phyloP scores from a whole-genome alignment of 1,284 basidiomycete genomes.

The Ceratobasidium theobromae region DNA sequence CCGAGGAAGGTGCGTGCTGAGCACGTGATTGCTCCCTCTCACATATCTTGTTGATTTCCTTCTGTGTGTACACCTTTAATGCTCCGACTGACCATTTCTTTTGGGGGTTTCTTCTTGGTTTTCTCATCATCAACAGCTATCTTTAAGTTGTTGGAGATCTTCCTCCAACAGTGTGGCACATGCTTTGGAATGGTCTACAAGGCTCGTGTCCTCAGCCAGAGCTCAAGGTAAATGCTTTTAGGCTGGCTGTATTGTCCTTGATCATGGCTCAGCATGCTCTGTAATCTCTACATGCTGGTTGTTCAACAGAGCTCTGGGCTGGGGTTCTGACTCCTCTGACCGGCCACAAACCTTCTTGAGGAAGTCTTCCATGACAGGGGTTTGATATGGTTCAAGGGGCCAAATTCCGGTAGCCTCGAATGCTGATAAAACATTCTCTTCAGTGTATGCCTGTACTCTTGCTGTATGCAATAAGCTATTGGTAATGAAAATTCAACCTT shows the following conservation, averaged over 20 bases:
- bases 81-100: not conserved
- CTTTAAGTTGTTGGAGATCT: not conserved
- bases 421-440: slow-evolving; percentile 39
- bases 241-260: too few relatives aligned
- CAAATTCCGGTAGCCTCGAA: slow-evolving; percentile 40
- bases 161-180: not conserved
- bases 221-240: too few relatives aligned
- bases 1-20: not conserved
- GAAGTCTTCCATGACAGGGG: slow-evolving; percentile 3
- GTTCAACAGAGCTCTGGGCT: not conserved
- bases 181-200: not conserved
- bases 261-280: not conserved
- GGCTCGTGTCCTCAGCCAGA: not conserved
- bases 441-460: slow-evolving; percentile 37
- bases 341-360: not conserved
- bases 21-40: slow-evolving; percentile 5
- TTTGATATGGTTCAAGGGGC: slow-evolving; percentile 37
- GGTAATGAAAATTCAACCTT: not conserved
- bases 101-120: not conserved
- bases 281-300: not conserved
- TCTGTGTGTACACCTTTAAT: not conserved
- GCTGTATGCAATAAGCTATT: slow-evolving; percentile 39
- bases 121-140: not conserved
- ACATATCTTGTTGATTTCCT: not conserved
- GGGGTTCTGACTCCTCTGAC: not conserved